phyloP scores from a whole-genome alignment of 148 eudicot genomes.

The Heliosperma pusillum region DNA sequence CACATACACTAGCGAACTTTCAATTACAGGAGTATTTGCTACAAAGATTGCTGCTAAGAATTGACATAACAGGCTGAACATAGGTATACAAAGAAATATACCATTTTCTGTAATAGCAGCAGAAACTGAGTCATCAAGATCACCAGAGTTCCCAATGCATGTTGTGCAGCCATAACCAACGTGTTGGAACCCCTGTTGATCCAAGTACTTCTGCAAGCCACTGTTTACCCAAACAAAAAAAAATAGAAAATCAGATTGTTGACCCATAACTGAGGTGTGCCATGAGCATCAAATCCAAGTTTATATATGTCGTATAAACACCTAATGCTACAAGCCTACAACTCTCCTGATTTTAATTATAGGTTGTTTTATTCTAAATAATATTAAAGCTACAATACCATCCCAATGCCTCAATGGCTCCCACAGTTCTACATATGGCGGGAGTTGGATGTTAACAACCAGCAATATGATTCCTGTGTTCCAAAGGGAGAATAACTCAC shows the following conservation, averaged over 20 bases:
- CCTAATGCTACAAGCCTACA: neutral
- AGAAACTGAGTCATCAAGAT: constrained; percentile 86
- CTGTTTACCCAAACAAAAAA: constrained; percentile 30
- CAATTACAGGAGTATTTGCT: neutral
- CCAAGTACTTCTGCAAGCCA: constrained; percentile 83
- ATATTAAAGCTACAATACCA: neutral
- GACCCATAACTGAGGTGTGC: neutral
- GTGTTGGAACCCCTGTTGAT: constrained; percentile 82
- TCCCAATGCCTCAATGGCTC: neutral
- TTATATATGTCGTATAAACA: neutral
- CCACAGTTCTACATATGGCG: neutral
- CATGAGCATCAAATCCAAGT: neutral
- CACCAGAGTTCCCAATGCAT: constrained; percentile 98
- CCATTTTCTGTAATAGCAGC: constrained; percentile 86
- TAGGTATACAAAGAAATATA: constrained; percentile 21
- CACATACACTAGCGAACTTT: neutral
- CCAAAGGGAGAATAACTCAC: too few relatives aligned
- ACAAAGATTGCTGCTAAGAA: neutral
- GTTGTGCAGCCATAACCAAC: constrained; percentile 99
- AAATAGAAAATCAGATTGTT: neutral
- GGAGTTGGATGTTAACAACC: neutral
- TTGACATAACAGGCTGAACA: constrained; percentile 5
- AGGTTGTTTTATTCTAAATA: neutral
- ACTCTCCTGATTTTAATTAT: neutral
- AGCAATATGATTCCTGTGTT: neutral